Base-by-base conservation (phyloP, 257 asterid species). In the Mentha longifolia region DNA sequence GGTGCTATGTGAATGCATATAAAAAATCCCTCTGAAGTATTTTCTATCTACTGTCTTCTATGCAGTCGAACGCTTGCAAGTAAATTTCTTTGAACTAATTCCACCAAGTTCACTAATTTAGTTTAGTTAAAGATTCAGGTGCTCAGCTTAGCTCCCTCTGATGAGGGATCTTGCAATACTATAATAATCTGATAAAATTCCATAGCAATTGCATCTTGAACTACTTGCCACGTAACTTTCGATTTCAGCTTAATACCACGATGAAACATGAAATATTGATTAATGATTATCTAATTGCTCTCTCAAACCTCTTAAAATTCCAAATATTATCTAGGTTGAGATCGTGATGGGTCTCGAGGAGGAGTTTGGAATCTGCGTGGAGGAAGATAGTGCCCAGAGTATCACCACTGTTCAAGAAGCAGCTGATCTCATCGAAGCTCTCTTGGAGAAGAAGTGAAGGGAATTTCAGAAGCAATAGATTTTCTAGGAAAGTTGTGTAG, bases 261-360 rank as follows among this genome's bases (percentile, higher is more conserved):
- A 49, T 19, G 22, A n/a, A n/a, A n/a, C 14, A 13, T 37, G 3
- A 11, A 39, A 64, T 0, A n/a, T 11, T 2, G 39, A 5, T 28
- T 2, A 28, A 28, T 39, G 20, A 2, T 28, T 22, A 11, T 19
- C 16, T 68, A 22, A n/a, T 35, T 51, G 3, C 33, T 6, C 10
- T n/a, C 22, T 39, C 25, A 10, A 30, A 35, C 25, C 31, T 45
- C 37, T 6, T 19, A 17, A 35, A 46, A 31, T 46, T n/a, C 4
- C 5, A 43, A 35, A 52, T 71, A 37, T 45, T 25, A 9, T 55
- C 56, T 35, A 92, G 97, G 97, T 92, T 75, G 97, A 92, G 90
- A 92, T 89, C 63, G 97, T 92, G 61, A 92, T 92, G 98, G 97
- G 96, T 65, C 97, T 93, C 1, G 98, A 93, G 84, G 98, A 93